Base-by-base conservation (phyloP, 2,329 filamentous ascomycete species). In the Neodidymelliopsis sp. region DNA sequence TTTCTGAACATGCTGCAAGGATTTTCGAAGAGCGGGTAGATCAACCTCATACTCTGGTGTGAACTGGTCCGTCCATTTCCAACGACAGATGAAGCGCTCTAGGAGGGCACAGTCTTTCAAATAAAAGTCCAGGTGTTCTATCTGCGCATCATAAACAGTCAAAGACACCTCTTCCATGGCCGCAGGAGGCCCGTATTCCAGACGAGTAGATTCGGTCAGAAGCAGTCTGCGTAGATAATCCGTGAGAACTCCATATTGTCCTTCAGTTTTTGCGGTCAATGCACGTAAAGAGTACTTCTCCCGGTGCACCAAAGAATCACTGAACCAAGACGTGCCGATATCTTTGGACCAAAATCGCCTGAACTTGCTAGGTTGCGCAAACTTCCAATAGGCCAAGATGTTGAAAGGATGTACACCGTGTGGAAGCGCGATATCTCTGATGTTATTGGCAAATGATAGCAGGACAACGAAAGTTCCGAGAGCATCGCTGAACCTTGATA, bases 81-180 rank as follows among this genome's bases (percentile, higher is more conserved):
- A 48, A n/a, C 30, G 29, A 11, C 44, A 48, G n/a, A 18, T 40
- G 5, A 48, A 48, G 8, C 13, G 11, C 11, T 41, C 22, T 11
- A 48, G 19, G 1, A 23, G 28, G 3, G 23, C 5, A 10, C 24
- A 36, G 1, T 8, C 11, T n/a, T 11, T 18, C 12, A 48, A 8
- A 6, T 40, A 13, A 1, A 16, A 5, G 18, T 29, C n/a, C 8
- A 47, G 9, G 4, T 3, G 8, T 12, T 2, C 10, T n/a, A n/a
- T n/a, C n/a, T n/a, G n/a, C 6, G 16, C 19, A 13, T 47, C 43
- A 4, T 34, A n/a, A 4, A 33, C 6, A 2, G 15, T 28, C n/a
- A 35, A 24, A 2, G 23, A 22, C 1, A 47, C 3, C 6, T 40
- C 43, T 12, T 23, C 15, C 29, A 47, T 18, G 1, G 22, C 8